Base-by-base conservation (phyloP, 169 alveolate species). In the Plasmodium gaboni region DNA sequence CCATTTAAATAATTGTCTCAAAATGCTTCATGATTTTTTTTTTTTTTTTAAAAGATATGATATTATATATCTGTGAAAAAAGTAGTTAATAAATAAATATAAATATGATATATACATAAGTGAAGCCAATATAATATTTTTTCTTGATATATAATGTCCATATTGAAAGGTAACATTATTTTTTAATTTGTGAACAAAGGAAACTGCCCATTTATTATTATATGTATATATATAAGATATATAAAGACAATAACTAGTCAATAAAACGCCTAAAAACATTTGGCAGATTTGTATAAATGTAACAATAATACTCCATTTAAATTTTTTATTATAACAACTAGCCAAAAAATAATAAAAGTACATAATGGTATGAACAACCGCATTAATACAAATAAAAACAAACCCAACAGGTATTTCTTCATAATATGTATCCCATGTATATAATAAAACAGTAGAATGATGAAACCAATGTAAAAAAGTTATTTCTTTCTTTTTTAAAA, bases 391-490 rank as follows among this genome's bases (percentile, higher is more conserved):
- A 13, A 91, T 92, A 38, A 94, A 95, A 61, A 76, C 68, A 28
- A 95, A 89, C n/a, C 97, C 98, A 28, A 96, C 94, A 4, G 97
- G 96, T 87, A 89, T 93, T 88, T 94, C 96, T 5, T 64, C 88
- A 48, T 46, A 86, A 88, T 89, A 94, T 13, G 97, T 96, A 60
- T 96, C 95, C 97, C 98, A 96, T 64, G 96, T 94, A 93, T 95
- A 96, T 73, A 94, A 88, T 63, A 96, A 93, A 57, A 95, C 98
- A 5, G 97, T 95, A 24, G 93, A 92, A 74, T 96, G 98, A 85
- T 96, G 98, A 74, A 92, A 96, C 97, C 97, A 94, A 88, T 95
- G 97, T 44, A 95, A 87, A 46, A 95, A 91, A 7, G 94, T 87
- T 12, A 95, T 80, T 15, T 92, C 78, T 32, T 91, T 93, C 74